Percentiles rank a stretch among this genome's conserved stretches.
These are phyloP conservation scores for Aphanoascus verrucosus DNA, from an alignment of 2,329 filamentous ascomycete genomes.

Conservation along the genomic window DNA sequence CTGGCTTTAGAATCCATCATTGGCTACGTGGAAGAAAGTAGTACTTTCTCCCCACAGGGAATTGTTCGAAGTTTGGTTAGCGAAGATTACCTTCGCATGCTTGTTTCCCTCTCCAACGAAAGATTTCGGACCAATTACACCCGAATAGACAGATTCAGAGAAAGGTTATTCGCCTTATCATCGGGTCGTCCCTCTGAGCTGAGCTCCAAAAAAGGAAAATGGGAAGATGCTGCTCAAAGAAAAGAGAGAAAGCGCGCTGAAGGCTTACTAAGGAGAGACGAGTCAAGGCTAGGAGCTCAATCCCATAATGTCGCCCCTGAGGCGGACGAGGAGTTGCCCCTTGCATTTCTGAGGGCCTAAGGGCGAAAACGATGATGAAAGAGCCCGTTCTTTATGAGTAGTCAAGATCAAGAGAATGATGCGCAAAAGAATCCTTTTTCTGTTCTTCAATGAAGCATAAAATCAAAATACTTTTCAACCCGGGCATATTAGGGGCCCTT, in stretches of 20 bases:
- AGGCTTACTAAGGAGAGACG: constrained; percentile 29
- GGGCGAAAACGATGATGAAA: neutral
- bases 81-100: constrained; percentile 53
- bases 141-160: constrained; percentile 31
- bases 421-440: neutral
- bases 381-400: neutral
- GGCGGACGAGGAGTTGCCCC: neutral
- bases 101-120: constrained; percentile 63
- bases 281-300: constrained; percentile 7
- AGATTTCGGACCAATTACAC: constrained; percentile 33
- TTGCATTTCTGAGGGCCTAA: neutral
- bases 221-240: constrained; percentile 32
- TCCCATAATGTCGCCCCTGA: constrained; percentile 2
- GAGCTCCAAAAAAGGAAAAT: constrained; percentile 17
- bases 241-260: constrained; percentile 34
- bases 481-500: constrained; percentile 7
- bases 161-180: constrained; percentile 22
- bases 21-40: constrained; percentile 40
- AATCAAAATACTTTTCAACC: neutral
- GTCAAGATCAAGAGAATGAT: neutral
- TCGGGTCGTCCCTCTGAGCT: neutral
- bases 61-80: constrained; percentile 49
- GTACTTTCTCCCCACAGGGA: constrained; percentile 24
- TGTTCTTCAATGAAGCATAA: neutral
- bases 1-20: constrained; percentile 73